Conservation (phyloP, 257 asterid genomes). For the Orobanche coerulescens region DNA sequence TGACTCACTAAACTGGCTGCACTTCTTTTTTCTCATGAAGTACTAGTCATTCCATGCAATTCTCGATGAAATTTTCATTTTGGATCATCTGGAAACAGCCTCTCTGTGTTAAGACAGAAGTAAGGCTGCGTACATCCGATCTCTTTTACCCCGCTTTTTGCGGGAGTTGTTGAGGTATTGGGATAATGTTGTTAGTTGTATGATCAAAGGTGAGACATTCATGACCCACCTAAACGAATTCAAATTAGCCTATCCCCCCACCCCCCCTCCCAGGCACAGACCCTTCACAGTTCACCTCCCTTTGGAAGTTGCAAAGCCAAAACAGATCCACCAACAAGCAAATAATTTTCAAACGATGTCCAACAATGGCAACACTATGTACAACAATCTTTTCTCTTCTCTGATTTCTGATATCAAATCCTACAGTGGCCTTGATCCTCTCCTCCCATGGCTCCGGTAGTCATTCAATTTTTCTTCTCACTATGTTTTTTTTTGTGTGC, state of each 20-base stretch:
- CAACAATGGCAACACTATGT: slow-evolving; percentile 27
- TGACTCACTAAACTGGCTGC: too few species aligned
- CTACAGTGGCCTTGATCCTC: slow-evolving; percentile 69
- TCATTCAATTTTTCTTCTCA: not conserved
- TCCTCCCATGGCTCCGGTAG: slow-evolving; percentile 94
- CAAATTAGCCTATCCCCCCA: slow-evolving; percentile 21
- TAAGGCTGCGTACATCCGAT: too few species aligned
- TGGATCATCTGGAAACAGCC: too few species aligned
- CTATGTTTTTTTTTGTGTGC: not conserved
- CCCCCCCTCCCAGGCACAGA: not conserved
- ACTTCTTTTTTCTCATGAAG: too few species aligned
- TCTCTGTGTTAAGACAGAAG: too few species aligned
- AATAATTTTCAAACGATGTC: slow-evolving; percentile 32
- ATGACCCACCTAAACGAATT: slow-evolving; percentile 29
- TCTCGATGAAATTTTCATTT: too few species aligned
- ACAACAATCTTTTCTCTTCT: slow-evolving; percentile 55
- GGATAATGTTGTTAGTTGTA: too few species aligned
- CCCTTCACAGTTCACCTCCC: not conserved
- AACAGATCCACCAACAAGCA: slow-evolving; percentile 16
- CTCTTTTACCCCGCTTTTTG: too few species aligned
- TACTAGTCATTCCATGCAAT: too few species aligned
- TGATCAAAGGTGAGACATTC: too few species aligned
- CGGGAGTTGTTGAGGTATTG: too few species aligned
- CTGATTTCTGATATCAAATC: slow-evolving; percentile 70
- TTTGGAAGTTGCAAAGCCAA: not conserved